Base-by-base conservation (phyloP, 352 stramenopile species). In the Phytophthora hibernalis region DNA sequence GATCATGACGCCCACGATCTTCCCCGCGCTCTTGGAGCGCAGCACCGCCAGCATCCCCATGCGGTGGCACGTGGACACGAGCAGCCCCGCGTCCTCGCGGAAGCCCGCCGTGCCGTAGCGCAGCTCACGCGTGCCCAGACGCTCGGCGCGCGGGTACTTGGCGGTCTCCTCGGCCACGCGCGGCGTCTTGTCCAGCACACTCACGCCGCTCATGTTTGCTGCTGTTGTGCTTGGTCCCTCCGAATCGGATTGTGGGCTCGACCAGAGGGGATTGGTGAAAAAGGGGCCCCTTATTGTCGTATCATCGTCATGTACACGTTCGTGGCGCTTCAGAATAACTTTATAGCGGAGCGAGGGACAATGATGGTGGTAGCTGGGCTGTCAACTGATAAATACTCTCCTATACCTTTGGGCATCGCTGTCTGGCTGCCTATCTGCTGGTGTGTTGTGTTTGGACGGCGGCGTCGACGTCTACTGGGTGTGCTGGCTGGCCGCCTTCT, bases 91-190 rank as follows among this genome's bases (percentile, higher is more conserved):
- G 30, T 97, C 82, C 54, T 96, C 95, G 47, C 97, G 87, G 82
- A 99, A 99, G 26, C 97, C 97, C 2, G 96, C 93, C 16, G 97
- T 99, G 50, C 97, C 97, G 75, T 99, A 99, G 15, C 63, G 60
- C 56, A 95, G 71, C 55, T 88, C 76, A 13, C 74, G 72, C 30
- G 54, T 64, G 15, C 72, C 72, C 24, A 89, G 69, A 22, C 50
- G 53, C 38, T 84, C 68, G 4, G 82, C 65, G 26, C 82, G 83
- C 43, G 75, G 65, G 71, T 92, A 92, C 74, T 93, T 96, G 71
- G 59, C 55, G 12, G 82, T 81, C 68, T 95, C 82, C 40, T 94
- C 87, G 43, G 83, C 89, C 40, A 96, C 81, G 54, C 88, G 88
- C 60, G 86, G 87, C 22, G 82, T 86, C 72, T 92, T 92, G 57